Base-by-base conservation (phyloP, 2,329 filamentous ascomycete species). In the Lecanicillium sp. region DNA sequence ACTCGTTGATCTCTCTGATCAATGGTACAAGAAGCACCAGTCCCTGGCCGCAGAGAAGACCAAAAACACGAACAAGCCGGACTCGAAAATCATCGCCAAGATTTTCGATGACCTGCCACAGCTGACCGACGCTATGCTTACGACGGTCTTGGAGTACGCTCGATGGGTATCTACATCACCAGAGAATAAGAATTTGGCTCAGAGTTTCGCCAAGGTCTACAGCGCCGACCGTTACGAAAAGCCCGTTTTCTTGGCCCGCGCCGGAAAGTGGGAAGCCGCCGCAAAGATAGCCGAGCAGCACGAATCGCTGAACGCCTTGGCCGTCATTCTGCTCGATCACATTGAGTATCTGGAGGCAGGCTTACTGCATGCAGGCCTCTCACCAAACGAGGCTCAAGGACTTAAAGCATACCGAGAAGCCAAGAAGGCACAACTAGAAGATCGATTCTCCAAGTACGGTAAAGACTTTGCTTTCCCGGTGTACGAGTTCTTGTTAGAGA, bases 401-500 rank as follows among this genome's bases (percentile, higher is more conserved):
- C 31, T 63, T 14, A 56, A 56, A 37, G 46, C 50, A 4, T 46
- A 68, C 32, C 62, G 64, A 13, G 57, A 63, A 29, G 55, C 59
- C 17, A 65, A 67, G 46, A 69, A 65, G 45, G 61, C 64, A 9
- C 60, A 66, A 28, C 54, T 63, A n/a, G 72, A 72, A 50, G 55
- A 66, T 27, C 69, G 70, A 38, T 84, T 88, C 51, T 66, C 71
- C n/a, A 68, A 63, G 18, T 85, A 84, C 48, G 77, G 78, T 13
- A 68, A 79, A 45, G 64, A 67, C 1, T 88, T 84, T 58, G 80
- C 83, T 4, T 80, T 81, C 49, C 84, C 87, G 1, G 84, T 87
- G 45, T 97, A 94, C 58, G 77, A 85, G 41, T 81, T 82, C 46
- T 71, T 90, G 39, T 81, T 96, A 38, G 69, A 75, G 25, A 73